Conservation (phyloP, 495 filamentous ascomycete species). For the Aspergillus heteromorphus region DNA sequence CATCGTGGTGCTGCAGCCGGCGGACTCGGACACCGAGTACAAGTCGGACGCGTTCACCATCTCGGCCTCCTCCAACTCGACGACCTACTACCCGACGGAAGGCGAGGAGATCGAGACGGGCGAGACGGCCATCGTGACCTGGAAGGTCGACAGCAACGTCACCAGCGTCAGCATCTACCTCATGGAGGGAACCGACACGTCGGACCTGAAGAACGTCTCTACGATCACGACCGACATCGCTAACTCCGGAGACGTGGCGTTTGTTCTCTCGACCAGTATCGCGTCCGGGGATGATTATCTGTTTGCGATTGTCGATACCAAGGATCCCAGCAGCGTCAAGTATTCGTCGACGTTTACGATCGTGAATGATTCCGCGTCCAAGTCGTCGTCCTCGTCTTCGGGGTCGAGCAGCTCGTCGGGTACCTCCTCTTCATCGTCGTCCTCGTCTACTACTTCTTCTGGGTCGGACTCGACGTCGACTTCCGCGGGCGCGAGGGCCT, state of each 20-base stretch:
- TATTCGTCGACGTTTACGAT: not conserved
- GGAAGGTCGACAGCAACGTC: not conserved
- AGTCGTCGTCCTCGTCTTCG: not conserved
- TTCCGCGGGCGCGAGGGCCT: not conserved
- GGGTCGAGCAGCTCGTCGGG: not conserved
- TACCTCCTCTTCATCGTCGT: not conserved
- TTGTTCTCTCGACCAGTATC: not conserved
- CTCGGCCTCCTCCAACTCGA: not conserved
- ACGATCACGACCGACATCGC: not conserved
- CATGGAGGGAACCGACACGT: not conserved
- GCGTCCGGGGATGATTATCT: not conserved
- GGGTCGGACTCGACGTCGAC: not conserved
- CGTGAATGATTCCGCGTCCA: not conserved
- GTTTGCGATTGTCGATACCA: not conserved
- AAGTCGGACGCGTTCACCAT: not conserved
- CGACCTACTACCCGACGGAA: not conserved
- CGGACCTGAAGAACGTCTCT: not conserved
- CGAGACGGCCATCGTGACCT: not conserved
- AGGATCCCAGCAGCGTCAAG: not conserved
- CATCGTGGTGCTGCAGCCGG: not conserved
- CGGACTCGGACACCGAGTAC: not conserved
- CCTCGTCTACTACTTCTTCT: not conserved
- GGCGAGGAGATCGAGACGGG: not conserved
- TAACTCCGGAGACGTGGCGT: not conserved
- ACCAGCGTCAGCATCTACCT: not conserved